Evolutionary conservation across 2,329 filamentous ascomycete species (phyloP), one percentile per base, ranked within the genome.

Genomic region (Onygena corvina): DNA sequence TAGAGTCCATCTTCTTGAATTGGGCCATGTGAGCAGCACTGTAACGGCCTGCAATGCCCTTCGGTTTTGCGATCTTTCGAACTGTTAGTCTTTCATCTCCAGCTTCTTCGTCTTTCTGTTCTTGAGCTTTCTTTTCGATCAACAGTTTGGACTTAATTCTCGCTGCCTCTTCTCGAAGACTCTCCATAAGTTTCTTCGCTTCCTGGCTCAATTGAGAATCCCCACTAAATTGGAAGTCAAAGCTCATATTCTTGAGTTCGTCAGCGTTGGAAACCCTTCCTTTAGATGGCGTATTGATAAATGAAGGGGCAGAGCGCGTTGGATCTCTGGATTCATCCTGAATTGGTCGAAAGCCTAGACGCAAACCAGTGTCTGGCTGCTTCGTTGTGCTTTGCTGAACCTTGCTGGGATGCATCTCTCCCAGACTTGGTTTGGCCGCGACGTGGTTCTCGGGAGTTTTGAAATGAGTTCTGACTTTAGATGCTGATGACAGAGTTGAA

Each of bases 1-100:
- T 95, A 1, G 89, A 95, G 63, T 94, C 88, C 90, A 96, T 95
- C 73, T 94, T 96, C 68, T 86, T 86, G 70, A 96, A 95, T 60
- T 90, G 79, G 46, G 82, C 80, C 77, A 86, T 84, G 64, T 96
- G 90, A 31, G 79, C 81, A 54, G 87, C 83, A 62, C 86, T 94
- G 68, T 83, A 96, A 40, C 90, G 82, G 45, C 81, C 72, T 46
- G 79, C 76, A 63, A 83, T 89, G 57, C 86, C 81, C 68, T 83
- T 93, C 9, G 89, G 80, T 56, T 80, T 79, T 4, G 84, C 89
- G 60, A 94, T 84, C 65, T 81, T 86, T 56, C 90, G 82, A 7
- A 69, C 69, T 14, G 38, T 42, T 20, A 23, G 38, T n/a, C n/a
- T n/a, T n/a, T 42, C 21, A 25, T 68, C 61, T 21, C 73, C 72